Percentiles rank a stretch among this genome's conserved stretches.
Conservation (phyloP, 2,329 filamentous ascomycete species). For the Elsinoe perseae region DNA sequence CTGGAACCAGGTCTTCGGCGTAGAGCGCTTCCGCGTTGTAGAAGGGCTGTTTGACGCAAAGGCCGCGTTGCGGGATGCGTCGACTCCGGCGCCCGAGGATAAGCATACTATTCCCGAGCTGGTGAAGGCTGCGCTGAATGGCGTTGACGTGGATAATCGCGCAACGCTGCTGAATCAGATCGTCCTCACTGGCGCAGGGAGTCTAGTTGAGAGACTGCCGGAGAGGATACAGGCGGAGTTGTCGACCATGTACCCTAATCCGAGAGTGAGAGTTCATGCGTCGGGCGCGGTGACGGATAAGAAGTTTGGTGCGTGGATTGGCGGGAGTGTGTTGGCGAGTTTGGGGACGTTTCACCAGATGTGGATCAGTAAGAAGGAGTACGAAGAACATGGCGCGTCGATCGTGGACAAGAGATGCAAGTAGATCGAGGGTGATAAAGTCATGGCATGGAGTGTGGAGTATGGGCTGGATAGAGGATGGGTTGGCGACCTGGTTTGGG, state of each 20-base stretch:
- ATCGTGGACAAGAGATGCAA: slow-evolving; percentile 97
- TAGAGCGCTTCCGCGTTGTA: slow-evolving; percentile 75
- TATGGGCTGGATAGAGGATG: not conserved
- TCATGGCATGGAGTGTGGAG: not conserved
- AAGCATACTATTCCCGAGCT: slow-evolving; percentile 76
- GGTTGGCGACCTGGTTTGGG: not conserved
- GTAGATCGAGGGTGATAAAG: slow-evolving; percentile 34
- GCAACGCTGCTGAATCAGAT: slow-evolving; percentile 79
- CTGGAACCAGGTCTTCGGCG: slow-evolving; percentile 88
- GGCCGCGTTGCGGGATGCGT: slow-evolving; percentile 53
- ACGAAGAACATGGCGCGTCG: slow-evolving; percentile 83
- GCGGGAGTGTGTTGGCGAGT: slow-evolving; percentile 89
- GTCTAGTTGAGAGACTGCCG: slow-evolving; percentile 81
- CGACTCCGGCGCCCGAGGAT: slow-evolving; percentile 46
- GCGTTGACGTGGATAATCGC: slow-evolving; percentile 82
- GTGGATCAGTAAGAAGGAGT: slow-evolving; percentile 98
- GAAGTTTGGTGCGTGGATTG: slow-evolving; percentile 90
- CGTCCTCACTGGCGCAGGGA: slow-evolving; percentile 83
- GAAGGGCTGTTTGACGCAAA: slow-evolving; percentile 89
- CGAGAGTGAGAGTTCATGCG: slow-evolving; percentile 80
- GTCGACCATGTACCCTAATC: slow-evolving; percentile 69
- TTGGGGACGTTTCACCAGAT: slow-evolving; percentile 95
- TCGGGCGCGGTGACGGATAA: slow-evolving; percentile 80
- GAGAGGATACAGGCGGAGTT: slow-evolving; percentile 85
- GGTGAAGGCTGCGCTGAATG: slow-evolving; percentile 66